Conservation (phyloP, 1,284 basidiomycete genomes). For the Pyrrhoderma noxium region DNA sequence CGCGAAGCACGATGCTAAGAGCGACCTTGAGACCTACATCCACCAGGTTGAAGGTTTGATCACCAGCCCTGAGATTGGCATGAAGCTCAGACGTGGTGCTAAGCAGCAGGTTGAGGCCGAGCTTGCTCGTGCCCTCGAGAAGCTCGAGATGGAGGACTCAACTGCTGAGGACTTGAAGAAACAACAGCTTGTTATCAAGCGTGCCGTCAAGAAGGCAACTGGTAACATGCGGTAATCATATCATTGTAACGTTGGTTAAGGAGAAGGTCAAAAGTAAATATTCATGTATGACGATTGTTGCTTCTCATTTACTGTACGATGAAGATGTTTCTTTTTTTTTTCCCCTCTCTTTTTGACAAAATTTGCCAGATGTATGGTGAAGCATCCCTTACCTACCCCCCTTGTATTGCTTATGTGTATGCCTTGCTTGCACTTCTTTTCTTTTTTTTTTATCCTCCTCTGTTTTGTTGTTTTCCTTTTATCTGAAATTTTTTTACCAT, state of each 20-base stretch:
- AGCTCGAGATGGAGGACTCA: constrained; percentile 92
- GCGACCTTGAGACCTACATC: constrained; percentile 92
- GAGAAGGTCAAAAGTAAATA: not conserved
- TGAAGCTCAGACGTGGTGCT: constrained; percentile 95
- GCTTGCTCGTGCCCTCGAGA: constrained; percentile 93
- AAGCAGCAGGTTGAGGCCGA: constrained; percentile 90
- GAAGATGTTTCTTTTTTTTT: constrained; percentile 6
- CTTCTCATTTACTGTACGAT: constrained; percentile 3
- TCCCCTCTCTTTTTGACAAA: constrained; percentile 12
- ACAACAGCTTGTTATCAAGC: constrained; percentile 87
- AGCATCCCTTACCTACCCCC: not conserved
- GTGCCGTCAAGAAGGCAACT: constrained; percentile 93
- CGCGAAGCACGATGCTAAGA: constrained; percentile 92
- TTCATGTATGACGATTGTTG: not conserved
- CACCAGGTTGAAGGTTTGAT: constrained; percentile 92
- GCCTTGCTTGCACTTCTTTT: constrained; percentile 6
- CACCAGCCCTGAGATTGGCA: constrained; percentile 88
- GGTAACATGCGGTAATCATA: constrained; percentile 15
- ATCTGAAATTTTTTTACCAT: not conserved
- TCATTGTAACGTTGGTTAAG: too few species aligned
- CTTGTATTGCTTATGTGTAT: constrained; percentile 14
- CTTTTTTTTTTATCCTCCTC: constrained; percentile 8
- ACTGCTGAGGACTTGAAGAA: constrained; percentile 90
- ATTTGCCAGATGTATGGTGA: constrained; percentile 4
- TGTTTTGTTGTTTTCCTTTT: constrained; percentile 4